phyloP scores from a whole-genome alignment of 805 yeast species.

The Millerozyma miso region DNA sequence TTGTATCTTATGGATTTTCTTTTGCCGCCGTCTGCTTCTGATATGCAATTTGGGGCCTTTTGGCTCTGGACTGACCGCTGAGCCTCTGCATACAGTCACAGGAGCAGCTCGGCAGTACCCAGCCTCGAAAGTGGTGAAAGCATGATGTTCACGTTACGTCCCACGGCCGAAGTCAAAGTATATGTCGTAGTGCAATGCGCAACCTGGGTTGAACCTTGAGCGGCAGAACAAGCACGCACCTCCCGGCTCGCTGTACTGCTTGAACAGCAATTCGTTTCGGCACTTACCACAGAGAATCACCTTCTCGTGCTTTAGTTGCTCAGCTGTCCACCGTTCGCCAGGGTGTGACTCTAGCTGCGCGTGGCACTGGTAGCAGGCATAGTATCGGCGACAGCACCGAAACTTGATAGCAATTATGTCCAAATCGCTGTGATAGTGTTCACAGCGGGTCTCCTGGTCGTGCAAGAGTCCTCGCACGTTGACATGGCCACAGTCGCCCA shows the following conservation, averaged over 20 bases:
- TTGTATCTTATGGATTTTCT: neutral
- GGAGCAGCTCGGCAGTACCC: neutral
- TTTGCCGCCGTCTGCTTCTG: neutral
- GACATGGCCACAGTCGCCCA: no score
- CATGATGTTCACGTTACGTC: neutral
- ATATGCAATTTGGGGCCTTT: neutral
- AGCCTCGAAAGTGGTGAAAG: neutral
- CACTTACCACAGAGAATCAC: constrained; percentile 39
- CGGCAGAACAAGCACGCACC: constrained; percentile 22
- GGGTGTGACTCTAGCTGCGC: constrained; percentile 7
- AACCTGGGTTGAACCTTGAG: constrained; percentile 32
- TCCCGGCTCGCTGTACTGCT: constrained; percentile 17
- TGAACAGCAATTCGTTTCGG: constrained; percentile 21
- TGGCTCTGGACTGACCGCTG: neutral
- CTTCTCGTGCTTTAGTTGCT: constrained; percentile 6
- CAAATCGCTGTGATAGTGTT: constrained; percentile 29
- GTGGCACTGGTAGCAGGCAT: constrained; percentile 40
- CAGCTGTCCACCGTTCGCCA: constrained; percentile 9
- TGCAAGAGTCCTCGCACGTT: constrained; percentile 7
- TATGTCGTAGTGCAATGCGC: constrained; percentile 31
- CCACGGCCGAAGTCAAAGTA: constrained; percentile 24
- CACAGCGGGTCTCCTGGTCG: constrained; percentile 34
- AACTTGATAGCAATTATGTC: constrained; percentile 40
- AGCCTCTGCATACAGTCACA: constrained; percentile 1
- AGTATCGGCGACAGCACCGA: constrained; percentile 33